Evolutionary conservation across 1,139 yeast species (phyloP), one percentile per base, ranked within the genome.

Genomic region (Geotrichum fermentans): DNA sequence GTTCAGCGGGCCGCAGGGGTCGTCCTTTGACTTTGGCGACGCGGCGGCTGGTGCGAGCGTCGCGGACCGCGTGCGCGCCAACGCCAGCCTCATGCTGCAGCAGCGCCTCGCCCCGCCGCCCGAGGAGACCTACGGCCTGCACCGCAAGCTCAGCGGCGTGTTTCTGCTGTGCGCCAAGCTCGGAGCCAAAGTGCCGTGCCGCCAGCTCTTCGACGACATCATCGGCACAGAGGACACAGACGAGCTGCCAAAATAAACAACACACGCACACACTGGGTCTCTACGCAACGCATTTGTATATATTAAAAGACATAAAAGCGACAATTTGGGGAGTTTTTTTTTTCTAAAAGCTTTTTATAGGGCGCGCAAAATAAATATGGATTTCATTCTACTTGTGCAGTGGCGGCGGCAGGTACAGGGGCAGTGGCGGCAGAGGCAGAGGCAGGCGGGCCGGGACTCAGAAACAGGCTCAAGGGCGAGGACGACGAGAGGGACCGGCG

Each of bases 71-170:
- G 96, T 90, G 26, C 78, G 95, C 58, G 82, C 77, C 1, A 88
- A 89, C 59, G 86, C 92, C 58, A 81, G 89, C 2, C 72, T 89
- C 45, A 90, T 92, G 98, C 75, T 92, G 57, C 79, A 83, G 55
- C 96, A 94, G 67, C 79, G 99, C 58, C 73, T 92, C 55, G 80
- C 96, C 4, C 97, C 98, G 4, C 99, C 98, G 4, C 99, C 99
- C 2, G 97, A 92, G 64, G 98, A 92, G 66, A 92, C 98, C 0
- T 92, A 92, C 65, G 86, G 96, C 7, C 73, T 94, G 60, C 98
- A 92, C 66, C 77, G 99, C 61, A 92, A 94, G 62, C 80, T 92
- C 63, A 85, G 96, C 64, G 98, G 99, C 10, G 95, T 94, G 1
- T 94, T 86, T 62, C 73, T 92, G 56, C 73, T 92, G 50, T 92